Evolutionary conservation across 305 asterid genomes (phyloP), one percentile per base, ranked within the genome.

Genomic region (Striga hermonthica): DNA sequence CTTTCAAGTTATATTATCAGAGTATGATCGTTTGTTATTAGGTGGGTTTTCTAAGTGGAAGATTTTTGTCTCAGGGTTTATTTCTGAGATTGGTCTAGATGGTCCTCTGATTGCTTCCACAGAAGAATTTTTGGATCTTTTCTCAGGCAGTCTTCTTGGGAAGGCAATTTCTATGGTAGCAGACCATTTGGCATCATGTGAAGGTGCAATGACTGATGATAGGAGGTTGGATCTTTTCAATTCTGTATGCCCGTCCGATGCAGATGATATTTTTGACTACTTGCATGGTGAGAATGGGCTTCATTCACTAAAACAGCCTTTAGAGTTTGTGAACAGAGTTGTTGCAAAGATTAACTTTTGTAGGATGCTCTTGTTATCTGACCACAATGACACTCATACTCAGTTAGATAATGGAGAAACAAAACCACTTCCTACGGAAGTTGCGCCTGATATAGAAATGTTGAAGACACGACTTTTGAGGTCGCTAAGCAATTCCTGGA

Each of bases 111-210:
- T 79, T 66, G 71, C 74, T 40, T 75, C 90, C 38, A 57, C 62
- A 68, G 87, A 82, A 79, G 88, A 81, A 62, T 76, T 76, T 76
- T 61, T 57, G 38, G 66, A 76, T 78, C 65, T 79, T 76, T 67
- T 93, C 75, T 79, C 84, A 4, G 69, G 69, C 62, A 88, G 90
- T 81, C 89, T 83, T 80, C 94, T 93, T 44, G 94, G 89, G 28
- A 83, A 73, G 82, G 83, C 92, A 60, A 76, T 83, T 64, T 72
- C 64, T 67, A 68, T 86, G 84, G 67, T 74, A 66, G 82, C 56
- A 41, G 79, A 73, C 37, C 69, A 74, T 78, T 75, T 87, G 72
- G 69, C 68, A 62, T 54, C 58, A 62, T 74, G 78, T 57, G 87
- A 82, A 53, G 74, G 78, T 52, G 68, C 57, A 57, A 70, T 79